phyloP scores from a whole-genome alignment of 345 rosid species.

The Sisymbrium altissimum region DNA sequence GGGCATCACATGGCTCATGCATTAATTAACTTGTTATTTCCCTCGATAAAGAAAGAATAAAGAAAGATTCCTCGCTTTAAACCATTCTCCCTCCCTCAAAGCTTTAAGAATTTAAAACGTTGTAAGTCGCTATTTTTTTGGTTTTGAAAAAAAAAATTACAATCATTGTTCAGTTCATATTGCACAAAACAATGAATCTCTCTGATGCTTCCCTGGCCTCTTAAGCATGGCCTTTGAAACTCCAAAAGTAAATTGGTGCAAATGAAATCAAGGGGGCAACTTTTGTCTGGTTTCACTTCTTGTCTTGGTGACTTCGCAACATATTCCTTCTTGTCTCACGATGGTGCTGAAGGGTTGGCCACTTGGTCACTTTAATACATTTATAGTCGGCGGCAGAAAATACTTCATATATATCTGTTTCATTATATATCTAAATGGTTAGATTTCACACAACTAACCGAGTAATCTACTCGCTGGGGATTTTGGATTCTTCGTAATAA shows the following conservation, averaged over 20 bases:
- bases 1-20: constrained; percentile 30
- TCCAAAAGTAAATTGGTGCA: background rate
- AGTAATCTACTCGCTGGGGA: background rate
- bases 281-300: constrained; percentile 21
- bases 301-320: constrained; percentile 16
- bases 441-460: background rate
- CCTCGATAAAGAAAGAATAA: background rate
- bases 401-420: background rate
- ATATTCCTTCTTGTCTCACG: constrained; percentile 5
- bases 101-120: background rate
- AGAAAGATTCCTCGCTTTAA: background rate
- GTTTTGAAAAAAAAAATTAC: background rate
- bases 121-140: background rate
- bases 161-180: background rate
- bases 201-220: constrained; percentile 11
- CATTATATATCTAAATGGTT: background rate
- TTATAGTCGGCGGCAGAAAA: background rate
- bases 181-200: background rate
- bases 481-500: background rate
- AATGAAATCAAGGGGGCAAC: constrained; percentile 23
- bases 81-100: background rate
- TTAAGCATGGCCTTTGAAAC: background rate
- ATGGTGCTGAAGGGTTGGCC: constrained; percentile 26
- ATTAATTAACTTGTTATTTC: constrained; percentile 11
- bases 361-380: constrained; percentile 6